Evolutionary conservation across 208 protist species (phyloP).

Genomic region (Trypanosoma cruzi): DNA sequence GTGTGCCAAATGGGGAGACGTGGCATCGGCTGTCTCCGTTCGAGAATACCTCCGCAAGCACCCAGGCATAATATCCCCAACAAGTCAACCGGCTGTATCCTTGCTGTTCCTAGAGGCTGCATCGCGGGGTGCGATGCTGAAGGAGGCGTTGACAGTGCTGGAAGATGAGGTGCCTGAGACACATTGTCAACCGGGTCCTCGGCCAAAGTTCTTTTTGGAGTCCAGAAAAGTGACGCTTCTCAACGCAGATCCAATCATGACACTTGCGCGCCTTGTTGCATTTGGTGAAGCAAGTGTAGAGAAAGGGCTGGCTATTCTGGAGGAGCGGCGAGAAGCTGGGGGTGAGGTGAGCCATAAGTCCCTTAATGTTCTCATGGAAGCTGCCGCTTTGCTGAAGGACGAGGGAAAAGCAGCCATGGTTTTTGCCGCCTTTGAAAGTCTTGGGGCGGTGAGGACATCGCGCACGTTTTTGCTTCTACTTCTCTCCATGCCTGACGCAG

Average conservation of each 20-base stretch:
- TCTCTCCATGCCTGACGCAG: constrained; percentile 34
- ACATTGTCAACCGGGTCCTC: constrained; percentile 35
- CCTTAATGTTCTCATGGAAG: constrained; percentile 72
- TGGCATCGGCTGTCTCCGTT: constrained; percentile 42
- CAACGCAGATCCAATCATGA: constrained; percentile 56
- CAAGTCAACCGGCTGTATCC: constrained; percentile 32
- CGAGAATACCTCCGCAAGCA: constrained; percentile 36
- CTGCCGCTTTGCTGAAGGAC: constrained; percentile 46
- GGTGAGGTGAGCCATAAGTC: constrained; percentile 42
- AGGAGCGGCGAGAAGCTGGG: constrained; percentile 21
- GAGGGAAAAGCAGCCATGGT: constrained; percentile 41
- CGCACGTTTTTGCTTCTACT: constrained; percentile 54
- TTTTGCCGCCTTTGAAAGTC: constrained; percentile 38
- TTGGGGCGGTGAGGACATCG: constrained; percentile 30
- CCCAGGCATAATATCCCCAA: constrained; percentile 36
- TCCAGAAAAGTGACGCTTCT: constrained; percentile 50
- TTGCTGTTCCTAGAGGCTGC: constrained; percentile 64
- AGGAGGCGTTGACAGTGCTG: constrained; percentile 52
- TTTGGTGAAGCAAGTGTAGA: constrained; percentile 29
- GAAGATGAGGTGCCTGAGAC: constrained; percentile 50
- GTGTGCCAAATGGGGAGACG: constrained; percentile 68
- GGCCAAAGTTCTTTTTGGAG: constrained; percentile 58
- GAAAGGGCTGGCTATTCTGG: constrained; percentile 19
- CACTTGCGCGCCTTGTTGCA: constrained; percentile 41
- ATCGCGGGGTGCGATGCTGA: constrained; percentile 33